phyloP scores from a whole-genome alignment of 1,284 basidiomycete species.

The Cryptococcus hybrid region DNA sequence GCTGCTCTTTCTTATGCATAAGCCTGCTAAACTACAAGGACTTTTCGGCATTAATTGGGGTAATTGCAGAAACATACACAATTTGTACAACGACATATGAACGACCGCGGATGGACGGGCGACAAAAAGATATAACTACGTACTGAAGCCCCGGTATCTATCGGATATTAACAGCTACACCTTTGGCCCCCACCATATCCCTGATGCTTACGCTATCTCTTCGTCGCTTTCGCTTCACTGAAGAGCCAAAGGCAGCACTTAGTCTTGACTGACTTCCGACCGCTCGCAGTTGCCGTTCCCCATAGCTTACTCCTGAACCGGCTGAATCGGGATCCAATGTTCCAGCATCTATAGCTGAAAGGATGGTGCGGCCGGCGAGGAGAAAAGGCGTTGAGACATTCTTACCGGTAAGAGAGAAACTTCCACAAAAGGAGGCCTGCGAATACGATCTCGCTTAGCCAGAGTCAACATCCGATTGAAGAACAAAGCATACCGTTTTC shows the following conservation, averaged over 20 bases:
- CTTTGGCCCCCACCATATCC: slow-evolving; percentile 35
- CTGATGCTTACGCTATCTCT: slow-evolving; percentile 39
- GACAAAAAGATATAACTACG: slow-evolving; percentile 6
- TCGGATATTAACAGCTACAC: too few relatives aligned
- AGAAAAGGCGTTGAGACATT: slow-evolving; percentile 93
- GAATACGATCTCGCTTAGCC: not conserved
- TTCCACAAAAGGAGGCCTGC: slow-evolving; percentile 89
- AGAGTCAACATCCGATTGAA: not conserved
- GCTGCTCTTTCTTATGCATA: not conserved
- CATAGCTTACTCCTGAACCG: slow-evolving; percentile 93
- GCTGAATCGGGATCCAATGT: slow-evolving; percentile 87
- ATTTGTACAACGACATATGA: too few relatives aligned
- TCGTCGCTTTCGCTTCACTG: slow-evolving; percentile 22
- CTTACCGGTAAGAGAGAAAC: slow-evolving; percentile 84
- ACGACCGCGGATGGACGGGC: too few relatives aligned
- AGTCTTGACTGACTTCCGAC: slow-evolving; percentile 57
- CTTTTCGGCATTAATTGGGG: slow-evolving; percentile 1
- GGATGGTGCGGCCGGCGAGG: slow-evolving; percentile 81
- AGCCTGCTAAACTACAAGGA: not conserved
- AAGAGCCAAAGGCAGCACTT: slow-evolving; percentile 26
- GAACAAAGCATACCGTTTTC: slow-evolving; percentile 69
- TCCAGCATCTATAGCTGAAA: slow-evolving; percentile 91
- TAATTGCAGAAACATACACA: too few relatives aligned
- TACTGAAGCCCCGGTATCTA: too few relatives aligned
- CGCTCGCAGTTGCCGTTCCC: slow-evolving; percentile 82